These are phyloP conservation scores for Capsicum chinense DNA, from an alignment of 257 asterid species.

Conservation along the genomic window DNA sequence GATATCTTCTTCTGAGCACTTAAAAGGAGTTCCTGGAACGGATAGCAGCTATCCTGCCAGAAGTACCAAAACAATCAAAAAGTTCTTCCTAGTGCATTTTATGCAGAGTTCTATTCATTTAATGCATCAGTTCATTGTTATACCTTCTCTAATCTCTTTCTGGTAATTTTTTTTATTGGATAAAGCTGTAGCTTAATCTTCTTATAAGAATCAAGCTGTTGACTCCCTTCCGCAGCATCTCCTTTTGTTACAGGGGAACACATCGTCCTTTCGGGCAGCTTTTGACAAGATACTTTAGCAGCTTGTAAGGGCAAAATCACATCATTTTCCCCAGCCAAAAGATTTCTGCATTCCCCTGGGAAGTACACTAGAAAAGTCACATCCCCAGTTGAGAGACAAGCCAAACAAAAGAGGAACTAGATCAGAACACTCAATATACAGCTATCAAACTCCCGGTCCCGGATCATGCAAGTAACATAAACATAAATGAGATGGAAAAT, in stretches of 20 bases:
- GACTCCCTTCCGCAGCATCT: conserved; percentile 41
- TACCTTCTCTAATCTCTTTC: conserved; percentile 76
- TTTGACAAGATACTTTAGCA: conserved; percentile 22
- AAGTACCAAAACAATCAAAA: conserved; percentile 30
- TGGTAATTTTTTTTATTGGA: conserved; percentile 64
- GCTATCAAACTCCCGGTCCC: neutral
- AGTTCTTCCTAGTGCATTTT: conserved; percentile 4
- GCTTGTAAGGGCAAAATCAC: conserved; percentile 2
- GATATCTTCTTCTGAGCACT: conserved; percentile 74
- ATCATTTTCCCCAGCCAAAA: conserved; percentile 12
- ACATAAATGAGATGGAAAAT: neutral
- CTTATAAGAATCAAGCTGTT: conserved; percentile 47
- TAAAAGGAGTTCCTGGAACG: conserved; percentile 82
- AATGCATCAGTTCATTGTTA: neutral
- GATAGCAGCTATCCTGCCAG: conserved; percentile 80
- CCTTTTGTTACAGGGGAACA: conserved; percentile 39
- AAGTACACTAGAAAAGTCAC: conserved; percentile 8
- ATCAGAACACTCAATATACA: neutral
- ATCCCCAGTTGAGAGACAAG: conserved; percentile 14
- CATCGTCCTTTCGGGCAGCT: conserved; percentile 25
- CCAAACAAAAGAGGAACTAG: conserved; percentile 8
- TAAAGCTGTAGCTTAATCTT: conserved; percentile 88
- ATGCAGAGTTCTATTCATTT: neutral
- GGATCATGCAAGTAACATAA: neutral
- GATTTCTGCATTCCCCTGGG: conserved; percentile 23